phyloP scores from a whole-genome alignment of 1,139 yeast genomes.

The Taphrina deformans region DNA sequence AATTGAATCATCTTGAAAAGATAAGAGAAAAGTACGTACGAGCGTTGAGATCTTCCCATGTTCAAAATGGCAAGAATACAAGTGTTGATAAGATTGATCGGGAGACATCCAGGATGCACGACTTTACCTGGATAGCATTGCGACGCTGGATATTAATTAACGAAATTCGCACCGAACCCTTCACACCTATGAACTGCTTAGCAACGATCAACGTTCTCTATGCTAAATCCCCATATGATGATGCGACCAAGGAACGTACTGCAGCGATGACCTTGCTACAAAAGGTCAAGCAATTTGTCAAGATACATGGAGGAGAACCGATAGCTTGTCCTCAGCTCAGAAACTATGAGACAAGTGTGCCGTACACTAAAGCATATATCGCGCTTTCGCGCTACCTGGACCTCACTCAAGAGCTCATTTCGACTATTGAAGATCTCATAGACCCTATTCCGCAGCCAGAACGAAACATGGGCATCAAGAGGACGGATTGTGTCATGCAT shows the following conservation, averaged over 20 bases:
- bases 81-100: slow-evolving; percentile 3
- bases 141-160: slow-evolving; percentile 22
- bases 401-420: slow-evolving; percentile 1
- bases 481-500: slow-evolving; percentile 23
- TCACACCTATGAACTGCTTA: slow-evolving; percentile 5
- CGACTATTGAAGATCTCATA: slow-evolving; percentile 5
- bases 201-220: slow-evolving; percentile 2
- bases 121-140: slow-evolving; percentile 6
- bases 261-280: neutral
- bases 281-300: neutral
- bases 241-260: neutral
- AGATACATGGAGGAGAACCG: neutral
- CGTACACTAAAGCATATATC: slow-evolving; percentile 5
- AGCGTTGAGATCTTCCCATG: neutral
- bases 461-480: slow-evolving; percentile 9
- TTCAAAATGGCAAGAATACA: neutral
- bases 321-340: neutral
- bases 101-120: neutral
- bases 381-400: slow-evolving; percentile 16
- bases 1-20: slow-evolving; percentile 8
- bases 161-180: neutral
- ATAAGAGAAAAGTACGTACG: neutral
- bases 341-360: neutral
- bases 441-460: slow-evolving; percentile 15
- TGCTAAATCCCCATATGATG: neutral